Base-by-base conservation (phyloP, 73 alveolate genomes). In the Paramecium sonneborni region DNA sequence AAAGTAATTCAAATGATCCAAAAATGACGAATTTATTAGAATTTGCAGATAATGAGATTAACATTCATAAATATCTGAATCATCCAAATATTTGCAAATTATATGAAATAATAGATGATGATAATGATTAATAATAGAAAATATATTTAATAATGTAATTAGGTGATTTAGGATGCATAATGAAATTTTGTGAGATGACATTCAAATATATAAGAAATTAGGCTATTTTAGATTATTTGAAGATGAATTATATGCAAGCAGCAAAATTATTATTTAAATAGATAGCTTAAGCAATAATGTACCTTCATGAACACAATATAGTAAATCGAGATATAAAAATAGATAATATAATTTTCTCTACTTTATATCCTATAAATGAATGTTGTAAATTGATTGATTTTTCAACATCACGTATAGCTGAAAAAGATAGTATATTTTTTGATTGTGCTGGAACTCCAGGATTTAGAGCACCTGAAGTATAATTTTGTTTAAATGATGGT, bases 381-480 rank as follows among this genome's bases (percentile, higher is more conserved):
- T 72, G 58, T 21, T 35, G 55, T 9, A 72, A 72, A 72, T 72
- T 72, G 28, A 72, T 38, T 34, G 86, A 72, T 14, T 72, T 72
- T 38, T 72, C 86, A 15, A 72, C 86, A 2, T 32, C 86, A 28
- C 11, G 86, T 32, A 28, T 28, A 35, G 55, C 58, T 37, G 57
- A 72, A 23, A 20, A 30, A 38, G 86, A 38, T 28, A 35, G 57
- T 72, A 72, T 35, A 72, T 72, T 72, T 38, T 72, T 12, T 72
- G 86, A 72, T 72, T 72, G 86, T 35, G 86, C 86, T 34, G 86
- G 86, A 32, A 72, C 86, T 37, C 58, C 86, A 28, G 86, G 86
- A 35, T 72, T 72, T 72, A 72, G 86, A 37, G 58, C 86, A 14
- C 86, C 86, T 72, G 86, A 72, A 72, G 86, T 72, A 12, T 72